phyloP scores from a whole-genome alignment of 345 rosid species.

The Lenwebbia sp. region DNA sequence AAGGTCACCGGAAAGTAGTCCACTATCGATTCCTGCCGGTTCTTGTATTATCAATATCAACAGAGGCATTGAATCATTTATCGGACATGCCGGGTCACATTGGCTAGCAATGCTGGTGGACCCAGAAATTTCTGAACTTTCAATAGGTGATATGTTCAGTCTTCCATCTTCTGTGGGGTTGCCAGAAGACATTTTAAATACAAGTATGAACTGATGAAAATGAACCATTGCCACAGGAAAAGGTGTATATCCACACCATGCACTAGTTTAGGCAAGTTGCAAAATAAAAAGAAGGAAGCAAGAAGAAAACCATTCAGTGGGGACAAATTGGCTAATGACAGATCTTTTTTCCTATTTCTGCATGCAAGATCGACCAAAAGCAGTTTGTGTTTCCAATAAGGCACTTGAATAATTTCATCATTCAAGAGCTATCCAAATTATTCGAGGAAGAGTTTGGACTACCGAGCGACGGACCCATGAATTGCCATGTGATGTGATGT shows the following conservation, averaged over 20 bases:
- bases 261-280: neutral
- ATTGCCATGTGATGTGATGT: constrained; percentile 15
- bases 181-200: neutral
- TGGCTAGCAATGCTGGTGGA: neutral
- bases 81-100: neutral
- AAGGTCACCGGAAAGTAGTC: neutral
- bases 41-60: neutral
- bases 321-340: neutral
- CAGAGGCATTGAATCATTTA: neutral
- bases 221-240: neutral
- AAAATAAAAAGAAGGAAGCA: neutral
- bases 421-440: neutral
- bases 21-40: neutral
- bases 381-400: constrained; percentile 7
- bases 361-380: neutral
- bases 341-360: neutral
- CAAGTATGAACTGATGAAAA: neutral
- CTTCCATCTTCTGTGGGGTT: neutral
- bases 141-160: neutral
- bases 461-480: constrained; percentile 10
- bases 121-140: neutral
- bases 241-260: neutral
- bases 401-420: neutral
- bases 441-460: constrained; percentile 3
- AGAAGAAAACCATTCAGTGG: neutral